These are phyloP conservation scores for Solanum etuberosum DNA, from an alignment of 257 asterid genomes.

Conservation along the genomic window DNA sequence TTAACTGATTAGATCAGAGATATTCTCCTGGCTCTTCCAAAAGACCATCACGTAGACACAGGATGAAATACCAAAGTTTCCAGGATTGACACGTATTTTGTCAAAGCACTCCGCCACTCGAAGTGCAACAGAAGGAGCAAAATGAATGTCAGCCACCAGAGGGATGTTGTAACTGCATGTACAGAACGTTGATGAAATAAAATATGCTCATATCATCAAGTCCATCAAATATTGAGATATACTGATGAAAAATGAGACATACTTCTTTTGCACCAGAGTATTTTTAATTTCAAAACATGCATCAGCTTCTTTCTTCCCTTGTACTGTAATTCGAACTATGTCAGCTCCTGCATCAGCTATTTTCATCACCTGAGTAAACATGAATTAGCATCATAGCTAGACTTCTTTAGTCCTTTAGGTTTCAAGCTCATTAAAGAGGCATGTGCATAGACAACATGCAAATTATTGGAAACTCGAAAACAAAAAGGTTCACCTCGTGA, in stretches of 20 bases:
- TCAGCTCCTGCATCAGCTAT: conserved; percentile 96
- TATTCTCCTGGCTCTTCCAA: not conserved
- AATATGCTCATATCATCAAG: not conserved
- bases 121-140: conserved; percentile 92
- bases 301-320: conserved; percentile 98
- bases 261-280: conserved; percentile 93
- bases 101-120: conserved; percentile 97
- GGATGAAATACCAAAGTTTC: conserved; percentile 72
- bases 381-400: conserved; percentile 3
- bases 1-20: not conserved
- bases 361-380: conserved; percentile 68
- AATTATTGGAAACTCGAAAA: not conserved
- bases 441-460: not conserved
- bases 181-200: conserved; percentile 5
- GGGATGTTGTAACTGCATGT: conserved; percentile 72
- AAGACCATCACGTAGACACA: not conserved
- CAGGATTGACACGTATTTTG: conserved; percentile 96
- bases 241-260: conserved; percentile 5
- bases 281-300: conserved; percentile 87
- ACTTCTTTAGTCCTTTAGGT: not conserved
- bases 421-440: not conserved
- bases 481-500: not conserved
- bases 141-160: conserved; percentile 97
- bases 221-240: not conserved
- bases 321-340: conserved; percentile 91